Evolutionary conservation across 306 rosid species (phyloP).

Genomic region (Acacia crassicarpa): DNA sequence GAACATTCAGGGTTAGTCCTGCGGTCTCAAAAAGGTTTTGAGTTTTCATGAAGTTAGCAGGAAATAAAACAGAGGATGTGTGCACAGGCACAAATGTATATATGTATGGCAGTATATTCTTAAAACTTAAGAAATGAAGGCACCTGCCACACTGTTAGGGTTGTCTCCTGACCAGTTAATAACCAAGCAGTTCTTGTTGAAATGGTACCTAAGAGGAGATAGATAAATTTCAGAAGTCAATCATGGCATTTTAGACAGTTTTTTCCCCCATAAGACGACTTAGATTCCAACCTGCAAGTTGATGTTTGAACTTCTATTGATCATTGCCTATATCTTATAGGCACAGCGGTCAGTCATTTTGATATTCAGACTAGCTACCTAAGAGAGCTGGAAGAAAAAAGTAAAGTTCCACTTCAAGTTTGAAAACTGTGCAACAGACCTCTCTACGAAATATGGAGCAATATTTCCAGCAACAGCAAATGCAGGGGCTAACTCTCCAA

Average conservation of each 20-base stretch:
- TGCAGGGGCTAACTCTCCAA: slow-evolving; percentile 84
- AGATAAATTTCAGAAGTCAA: slow-evolving; percentile 20
- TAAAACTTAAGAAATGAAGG: slow-evolving; percentile 24
- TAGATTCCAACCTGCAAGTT: background rate
- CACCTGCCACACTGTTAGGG: slow-evolving; percentile 98
- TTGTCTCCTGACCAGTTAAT: slow-evolving; percentile 99
- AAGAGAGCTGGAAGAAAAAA: background rate
- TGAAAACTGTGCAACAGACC: slow-evolving; percentile 44
- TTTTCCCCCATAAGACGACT: background rate
- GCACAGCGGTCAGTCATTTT: background rate
- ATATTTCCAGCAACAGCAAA: slow-evolving; percentile 80
- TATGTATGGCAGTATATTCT: background rate
- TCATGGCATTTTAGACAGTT: slow-evolving; percentile 4
- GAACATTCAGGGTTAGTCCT: slow-evolving; percentile 91
- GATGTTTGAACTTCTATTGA: background rate
- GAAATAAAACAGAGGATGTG: background rate
- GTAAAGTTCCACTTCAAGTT: background rate
- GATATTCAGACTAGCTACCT: background rate
- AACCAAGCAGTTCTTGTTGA: slow-evolving; percentile 73
- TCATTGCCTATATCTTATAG: background rate
- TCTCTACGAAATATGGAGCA: slow-evolving; percentile 75
- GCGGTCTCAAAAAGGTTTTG: slow-evolving; percentile 33
- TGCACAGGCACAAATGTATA: background rate
- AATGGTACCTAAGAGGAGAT: slow-evolving; percentile 54
- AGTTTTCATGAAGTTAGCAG: slow-evolving; percentile 1